Base-by-base conservation (phyloP, 2,329 filamentous ascomycete species). In the Fusarium tricinctum region DNA sequence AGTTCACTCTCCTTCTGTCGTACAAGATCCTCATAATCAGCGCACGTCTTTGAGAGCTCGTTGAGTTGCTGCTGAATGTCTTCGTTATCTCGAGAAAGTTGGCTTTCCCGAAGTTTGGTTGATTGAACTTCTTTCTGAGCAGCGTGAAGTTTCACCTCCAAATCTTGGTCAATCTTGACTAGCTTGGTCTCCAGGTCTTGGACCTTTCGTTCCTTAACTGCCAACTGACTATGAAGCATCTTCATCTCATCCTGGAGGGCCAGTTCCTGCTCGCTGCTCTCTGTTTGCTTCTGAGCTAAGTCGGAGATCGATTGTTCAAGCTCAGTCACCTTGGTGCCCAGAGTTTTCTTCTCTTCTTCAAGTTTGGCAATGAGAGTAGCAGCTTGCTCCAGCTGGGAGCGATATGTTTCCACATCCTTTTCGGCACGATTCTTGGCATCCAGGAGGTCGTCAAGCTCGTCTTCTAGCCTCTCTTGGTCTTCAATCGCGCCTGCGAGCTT, bases 1-100 rank as follows among this genome's bases (percentile, higher is more conserved):
- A 99, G 83, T 76, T 99, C 97, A 77, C 94, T 97, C 76, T 99
- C 96, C 78, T 98, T 99, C 61, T 92, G 91, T 23, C 94, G 88
- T 23, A 99, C 91, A 43, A 98, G 87, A 73, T 98, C 95, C 79
- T 99, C 96, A 70, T 97, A 98, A 75, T 94, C 93, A 0, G 94
- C 97, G 1, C 95, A 97, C 0, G 95, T 97, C 48, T 93, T 90
- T 0, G 96, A 96, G 19, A 99, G 83, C 70, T 97, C 90, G 0
- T 92, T 87, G 53, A 99, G 89, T 74, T 97, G 94, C 72, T 94
- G 88, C 54, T 97, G 91, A 46, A 97, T 88, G 44, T 92, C 89
- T 14, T 89, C 87, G 71, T 97, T 97, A 75, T 99, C 95, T 7
- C 91, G 89, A 3, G 89, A 78, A 2, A 97, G 85, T 20, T 93